Evolutionary conservation across 352 stramenopile genomes (phyloP), one percentile per base, ranked within the genome.

Genomic region (Phytophthora sp.): DNA sequence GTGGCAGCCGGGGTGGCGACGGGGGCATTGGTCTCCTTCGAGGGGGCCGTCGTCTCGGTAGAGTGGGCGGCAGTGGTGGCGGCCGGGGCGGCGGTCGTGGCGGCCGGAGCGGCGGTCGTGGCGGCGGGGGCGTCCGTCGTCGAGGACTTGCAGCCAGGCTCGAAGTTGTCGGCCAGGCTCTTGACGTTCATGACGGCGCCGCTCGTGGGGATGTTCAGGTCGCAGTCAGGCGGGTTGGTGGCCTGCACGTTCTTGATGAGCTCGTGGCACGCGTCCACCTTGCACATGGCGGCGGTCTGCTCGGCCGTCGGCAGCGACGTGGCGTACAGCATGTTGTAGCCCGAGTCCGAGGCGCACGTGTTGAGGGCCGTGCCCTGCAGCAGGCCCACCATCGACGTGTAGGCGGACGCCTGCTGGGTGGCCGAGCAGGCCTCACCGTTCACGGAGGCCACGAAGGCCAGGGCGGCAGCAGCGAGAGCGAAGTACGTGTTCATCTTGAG

Each of bases 221-320:
- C 49, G 52, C 75, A 84, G 63, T 84, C 55, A 11, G 69, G 66
- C 18, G 66, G 66, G 59, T 70, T 69, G 34, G 62, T 51, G 15
- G 42, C 30, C 43, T 66, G 37, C 24, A 84, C 62, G 28, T 51
- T 62, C 32, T 52, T 50, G 56, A 84, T 75, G 18, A 84, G 55
- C 13, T 53, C 39, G 42, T 78, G 44, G 66, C 75, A 84, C 18
- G 37, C 35, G 5, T 54, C 34, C 24, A 59, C 27, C 9, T 51
- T 48, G 75, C 75, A 84, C 72, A 84, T 81, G 60, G 58, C 60
- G n/a, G 43, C 66, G 12, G 54, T 72, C 56, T 79, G 41, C 17
- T 61, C 67, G 17, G 62, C 54, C 50, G 67, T 74, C 4, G 71
- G 74, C 24, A 75, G 49, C 17, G 42, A 13, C 21, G 64, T 66